Evolutionary conservation across 2,329 filamentous ascomycete genomes (phyloP).

Genomic region (Ophiocordyceps polyrhachis-furcata): DNA sequence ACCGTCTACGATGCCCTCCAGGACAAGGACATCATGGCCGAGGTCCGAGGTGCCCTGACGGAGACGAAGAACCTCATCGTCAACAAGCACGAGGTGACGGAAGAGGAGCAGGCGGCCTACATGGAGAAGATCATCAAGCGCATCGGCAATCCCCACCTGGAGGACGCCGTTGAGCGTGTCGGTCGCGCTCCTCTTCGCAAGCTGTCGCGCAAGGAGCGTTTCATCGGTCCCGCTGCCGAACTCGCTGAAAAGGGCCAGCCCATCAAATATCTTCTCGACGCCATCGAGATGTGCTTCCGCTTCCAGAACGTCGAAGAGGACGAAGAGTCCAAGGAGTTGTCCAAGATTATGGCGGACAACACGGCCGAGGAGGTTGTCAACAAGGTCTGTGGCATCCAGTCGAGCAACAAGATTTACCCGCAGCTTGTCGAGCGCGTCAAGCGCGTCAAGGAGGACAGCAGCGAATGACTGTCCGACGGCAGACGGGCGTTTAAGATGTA

Average conservation of each 20-base stretch:
- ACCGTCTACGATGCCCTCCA: conserved; percentile 80
- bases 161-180: conserved; percentile 87
- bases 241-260: conserved; percentile 65
- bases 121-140: conserved; percentile 82
- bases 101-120: conserved; percentile 64
- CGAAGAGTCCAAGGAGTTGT: conserved; percentile 72
- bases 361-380: conserved; percentile 55
- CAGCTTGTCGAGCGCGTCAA: conserved; percentile 61
- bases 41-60: conserved; percentile 61
- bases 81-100: conserved; percentile 64
- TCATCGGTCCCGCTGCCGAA: conserved; percentile 80
- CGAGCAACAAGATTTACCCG: conserved; percentile 57
- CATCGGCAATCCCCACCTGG: conserved; percentile 83
- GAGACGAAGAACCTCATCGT: conserved; percentile 81
- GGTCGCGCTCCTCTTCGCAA: conserved; percentile 89
- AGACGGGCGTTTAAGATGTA: neutral
- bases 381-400: conserved; percentile 66
- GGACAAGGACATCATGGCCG: conserved; percentile 59
- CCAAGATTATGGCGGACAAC: conserved; percentile 64
- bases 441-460: conserved; percentile 55
- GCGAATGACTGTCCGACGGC: conserved; percentile 7
- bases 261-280: conserved; percentile 56
- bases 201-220: conserved; percentile 84
- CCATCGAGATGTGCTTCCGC: conserved; percentile 78
- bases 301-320: conserved; percentile 93